These are phyloP conservation scores for Chlorella sp. DNA, from an alignment of 139 green algal genomes.

Conservation along the genomic window DNA sequence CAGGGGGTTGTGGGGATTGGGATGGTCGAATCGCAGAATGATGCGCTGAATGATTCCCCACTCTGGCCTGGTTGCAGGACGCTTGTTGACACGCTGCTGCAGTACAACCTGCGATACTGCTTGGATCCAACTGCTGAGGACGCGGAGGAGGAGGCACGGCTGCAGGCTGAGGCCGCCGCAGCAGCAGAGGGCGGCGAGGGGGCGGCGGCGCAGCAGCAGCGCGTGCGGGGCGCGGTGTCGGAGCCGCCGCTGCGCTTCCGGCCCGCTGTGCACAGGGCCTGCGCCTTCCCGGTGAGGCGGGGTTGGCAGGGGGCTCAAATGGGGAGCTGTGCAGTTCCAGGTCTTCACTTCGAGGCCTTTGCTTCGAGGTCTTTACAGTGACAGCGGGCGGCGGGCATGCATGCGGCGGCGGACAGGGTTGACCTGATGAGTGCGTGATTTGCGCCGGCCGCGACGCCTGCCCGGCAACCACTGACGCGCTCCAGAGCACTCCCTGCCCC, in stretches of 20 bases:
- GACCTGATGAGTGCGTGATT: background rate
- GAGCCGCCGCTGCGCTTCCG: slow-evolving; percentile 42
- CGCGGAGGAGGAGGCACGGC: slow-evolving; percentile 24
- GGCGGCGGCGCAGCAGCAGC: slow-evolving; percentile 8
- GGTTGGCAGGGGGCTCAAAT: no score
- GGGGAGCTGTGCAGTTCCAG: no score
- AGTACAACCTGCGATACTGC: slow-evolving; percentile 68
- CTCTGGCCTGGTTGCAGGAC: background rate
- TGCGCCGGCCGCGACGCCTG: background rate
- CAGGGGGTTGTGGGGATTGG: no score
- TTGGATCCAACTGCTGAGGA: slow-evolving; percentile 33
- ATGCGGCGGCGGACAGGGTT: no score
- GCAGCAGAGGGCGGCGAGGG: background rate
- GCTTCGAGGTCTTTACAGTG: no score
- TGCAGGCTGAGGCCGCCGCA: background rate
- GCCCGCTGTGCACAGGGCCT: slow-evolving; percentile 49
- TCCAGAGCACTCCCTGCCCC: background rate
- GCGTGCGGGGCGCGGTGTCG: background rate
- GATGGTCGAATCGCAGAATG: no score
- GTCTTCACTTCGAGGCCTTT: no score
- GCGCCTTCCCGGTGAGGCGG: slow-evolving; percentile 40
- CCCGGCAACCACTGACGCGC: background rate
- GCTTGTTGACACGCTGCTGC: slow-evolving; percentile 64
- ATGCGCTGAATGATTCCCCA: no score
- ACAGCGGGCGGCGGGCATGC: no score